These are phyloP conservation scores for Fusarium sp. DNA, from an alignment of 2,329 filamentous ascomycete species.

Conservation along the genomic window DNA sequence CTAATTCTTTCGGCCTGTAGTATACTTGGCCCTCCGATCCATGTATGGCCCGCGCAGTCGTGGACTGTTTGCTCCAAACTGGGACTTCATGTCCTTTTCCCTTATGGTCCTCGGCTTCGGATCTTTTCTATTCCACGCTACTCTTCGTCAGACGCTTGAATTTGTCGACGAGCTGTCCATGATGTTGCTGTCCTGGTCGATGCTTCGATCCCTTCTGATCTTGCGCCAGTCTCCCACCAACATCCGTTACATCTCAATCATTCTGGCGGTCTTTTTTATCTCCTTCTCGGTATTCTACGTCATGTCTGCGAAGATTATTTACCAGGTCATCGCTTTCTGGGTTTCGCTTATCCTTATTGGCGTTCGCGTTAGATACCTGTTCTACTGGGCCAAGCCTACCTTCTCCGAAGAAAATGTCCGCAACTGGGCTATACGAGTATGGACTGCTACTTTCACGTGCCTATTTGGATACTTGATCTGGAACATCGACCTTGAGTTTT, in stretches of 20 bases:
- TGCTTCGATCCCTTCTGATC: conserved; percentile 64
- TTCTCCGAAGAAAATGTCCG: conserved; percentile 47
- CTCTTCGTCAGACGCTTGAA: conserved; percentile 57
- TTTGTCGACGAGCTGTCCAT: conserved; percentile 70
- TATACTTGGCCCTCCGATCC: conserved; percentile 57
- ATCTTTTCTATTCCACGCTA: conserved; percentile 60
- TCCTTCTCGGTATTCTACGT: conserved; percentile 59
- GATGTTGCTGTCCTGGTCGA: conserved; percentile 64
- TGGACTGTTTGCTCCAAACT: conserved; percentile 49
- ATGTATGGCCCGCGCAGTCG: conserved; percentile 52
- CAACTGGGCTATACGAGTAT: conserved; percentile 46
- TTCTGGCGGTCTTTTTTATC: conserved; percentile 57
- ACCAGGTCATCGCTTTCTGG: conserved; percentile 57
- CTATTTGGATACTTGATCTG: conserved; percentile 64
- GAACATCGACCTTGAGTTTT: conserved; percentile 68
- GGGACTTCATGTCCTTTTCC: conserved; percentile 58
- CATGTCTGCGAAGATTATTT: conserved; percentile 57
- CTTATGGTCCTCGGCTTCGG: conserved; percentile 57
- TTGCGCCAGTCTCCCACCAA: conserved; percentile 56
- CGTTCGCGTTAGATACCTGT: conserved; percentile 52
- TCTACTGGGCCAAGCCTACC: conserved; percentile 48
- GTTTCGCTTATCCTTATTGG: conserved; percentile 51
- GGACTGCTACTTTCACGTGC: conserved; percentile 52
- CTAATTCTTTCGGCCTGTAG: conserved; percentile 44
- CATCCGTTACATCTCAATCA: conserved; percentile 50